These are phyloP conservation scores for Phytophthora pseudosyringae DNA, from an alignment of 352 stramenopile species.

Conservation along the genomic window DNA sequence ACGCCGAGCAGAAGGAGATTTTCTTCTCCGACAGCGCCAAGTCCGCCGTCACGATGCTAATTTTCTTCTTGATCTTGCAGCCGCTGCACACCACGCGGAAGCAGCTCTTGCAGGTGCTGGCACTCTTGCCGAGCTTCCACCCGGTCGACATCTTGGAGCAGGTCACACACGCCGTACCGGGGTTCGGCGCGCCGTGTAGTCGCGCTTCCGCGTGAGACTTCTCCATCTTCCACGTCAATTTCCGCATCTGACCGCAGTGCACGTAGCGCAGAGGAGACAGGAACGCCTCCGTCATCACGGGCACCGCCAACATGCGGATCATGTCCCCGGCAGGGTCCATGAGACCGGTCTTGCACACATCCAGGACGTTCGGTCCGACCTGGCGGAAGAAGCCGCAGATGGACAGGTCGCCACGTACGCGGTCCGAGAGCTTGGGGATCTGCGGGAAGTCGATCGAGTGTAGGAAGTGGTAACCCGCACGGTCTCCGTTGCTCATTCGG, in stretches of 20 bases:
- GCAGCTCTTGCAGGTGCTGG: constrained; percentile 38
- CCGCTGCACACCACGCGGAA: constrained; percentile 39
- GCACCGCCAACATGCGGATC: constrained; percentile 42
- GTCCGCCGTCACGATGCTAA: constrained; percentile 42
- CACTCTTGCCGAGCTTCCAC: constrained; percentile 33
- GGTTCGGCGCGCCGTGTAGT: constrained; percentile 33
- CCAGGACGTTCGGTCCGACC: constrained; percentile 44
- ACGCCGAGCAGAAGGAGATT: constrained; percentile 39
- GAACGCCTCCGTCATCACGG: constrained; percentile 44
- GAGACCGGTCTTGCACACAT: constrained; percentile 50
- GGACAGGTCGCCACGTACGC: constrained; percentile 50
- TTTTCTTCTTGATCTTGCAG: constrained; percentile 50
- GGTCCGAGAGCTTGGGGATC: constrained; percentile 40
- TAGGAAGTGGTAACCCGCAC: constrained; percentile 60
- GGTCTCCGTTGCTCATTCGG: constrained; percentile 49
- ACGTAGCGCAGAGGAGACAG: constrained; percentile 42
- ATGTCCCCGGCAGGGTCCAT: constrained; percentile 46
- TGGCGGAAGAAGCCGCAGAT: constrained; percentile 62
- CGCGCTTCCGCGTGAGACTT: constrained; percentile 31
- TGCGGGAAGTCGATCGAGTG: constrained; percentile 64
- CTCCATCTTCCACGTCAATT: constrained; percentile 65
- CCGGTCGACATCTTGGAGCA: constrained; percentile 27
- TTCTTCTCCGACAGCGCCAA: constrained; percentile 41
- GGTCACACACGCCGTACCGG: constrained; percentile 28
- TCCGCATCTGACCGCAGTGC: constrained; percentile 66